phyloP scores from a whole-genome alignment of 345 rosid species.

The Eutrema japonicum region DNA sequence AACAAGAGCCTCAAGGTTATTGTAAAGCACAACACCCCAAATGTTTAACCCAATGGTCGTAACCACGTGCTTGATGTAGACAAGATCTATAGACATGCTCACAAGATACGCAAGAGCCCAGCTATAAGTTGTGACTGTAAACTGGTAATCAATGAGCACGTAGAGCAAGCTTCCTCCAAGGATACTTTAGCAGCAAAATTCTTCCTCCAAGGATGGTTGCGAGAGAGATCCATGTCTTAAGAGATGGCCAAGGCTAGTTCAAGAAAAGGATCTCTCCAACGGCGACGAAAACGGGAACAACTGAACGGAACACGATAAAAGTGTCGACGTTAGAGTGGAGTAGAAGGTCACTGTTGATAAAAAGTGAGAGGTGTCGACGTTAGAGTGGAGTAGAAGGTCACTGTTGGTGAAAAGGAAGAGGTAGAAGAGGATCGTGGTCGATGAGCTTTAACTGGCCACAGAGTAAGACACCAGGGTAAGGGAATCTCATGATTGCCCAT shows the following conservation, averaged over 20 bases:
- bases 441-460: conserved; percentile 62
- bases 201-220: conserved; percentile 50
- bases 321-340: conserved; percentile 93
- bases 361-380: conserved; percentile 78
- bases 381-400: conserved; percentile 90
- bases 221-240: too few species aligned
- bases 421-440: conserved; percentile 67
- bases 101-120: conserved; percentile 84
- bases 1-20: conserved; percentile 90
- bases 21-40: conserved; percentile 91
- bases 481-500: conserved; percentile 57
- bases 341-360: conserved; percentile 90
- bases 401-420: conserved; percentile 94
- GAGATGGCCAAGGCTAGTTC: conserved; percentile 77
- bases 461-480: conserved; percentile 75
- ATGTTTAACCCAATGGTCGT: conserved; percentile 82
- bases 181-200: too few species aligned
- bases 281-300: conserved; percentile 80
- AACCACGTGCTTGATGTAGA: conserved; percentile 91
- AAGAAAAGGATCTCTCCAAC: conserved; percentile 78
- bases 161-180: conserved; percentile 68
- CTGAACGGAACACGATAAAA: conserved; percentile 82
- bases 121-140: conserved; percentile 70
- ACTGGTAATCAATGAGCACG: conserved; percentile 81
- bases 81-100: conserved; percentile 87